Evolutionary conservation across 2,329 filamentous ascomycete species (phyloP), one percentile per base, ranked within the genome.

Genomic region (Fusarium graminum): DNA sequence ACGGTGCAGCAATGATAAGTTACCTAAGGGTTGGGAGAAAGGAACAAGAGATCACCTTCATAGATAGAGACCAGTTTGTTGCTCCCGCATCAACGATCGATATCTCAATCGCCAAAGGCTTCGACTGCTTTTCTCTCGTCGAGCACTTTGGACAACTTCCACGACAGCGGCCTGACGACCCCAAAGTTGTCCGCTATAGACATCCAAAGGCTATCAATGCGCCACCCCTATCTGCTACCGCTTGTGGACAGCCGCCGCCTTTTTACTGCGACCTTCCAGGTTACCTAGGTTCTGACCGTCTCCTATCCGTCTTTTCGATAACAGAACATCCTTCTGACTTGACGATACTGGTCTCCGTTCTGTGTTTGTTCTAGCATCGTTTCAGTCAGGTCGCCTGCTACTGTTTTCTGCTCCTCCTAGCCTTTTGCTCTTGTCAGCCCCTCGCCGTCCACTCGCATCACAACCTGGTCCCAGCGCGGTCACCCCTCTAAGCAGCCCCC

Each of bases 361-460:
- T 67, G 28, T 52, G 40, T 60, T 25, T 30, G 50, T 56, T 67
- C 54, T 56, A 46, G 45, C 45, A 53, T 56, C 43, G 59, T 67
- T 63, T 57, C 60, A 63, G 52, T 39, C 55, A 64, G 60, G 45
- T 43, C 65, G 55, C 65, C 52, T 64, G 51, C 54, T 51, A 46
- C 59, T 47, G 63, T 36, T 42, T 39, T 52, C 50, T 38, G 52
- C 34, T 47, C 52, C 39, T 38, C 29, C 19, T 59, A 22, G 19
- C 30, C 28, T 32, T 44, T n/a, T 62, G 34, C 56, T 56, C 51
- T 51, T 65, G 44, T 68, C 60, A 65, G 50, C 56, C 65, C 65
- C 65, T 68, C 65, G 65, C 52, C 65, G 49, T 66, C 61, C 65
- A 66, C 65, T 59, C 65, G 60, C 57, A 63, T 66, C 60, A 47